These are phyloP conservation scores for Cercospora canescens DNA, from an alignment of 2,329 filamentous ascomycete species.

Conservation along the genomic window DNA sequence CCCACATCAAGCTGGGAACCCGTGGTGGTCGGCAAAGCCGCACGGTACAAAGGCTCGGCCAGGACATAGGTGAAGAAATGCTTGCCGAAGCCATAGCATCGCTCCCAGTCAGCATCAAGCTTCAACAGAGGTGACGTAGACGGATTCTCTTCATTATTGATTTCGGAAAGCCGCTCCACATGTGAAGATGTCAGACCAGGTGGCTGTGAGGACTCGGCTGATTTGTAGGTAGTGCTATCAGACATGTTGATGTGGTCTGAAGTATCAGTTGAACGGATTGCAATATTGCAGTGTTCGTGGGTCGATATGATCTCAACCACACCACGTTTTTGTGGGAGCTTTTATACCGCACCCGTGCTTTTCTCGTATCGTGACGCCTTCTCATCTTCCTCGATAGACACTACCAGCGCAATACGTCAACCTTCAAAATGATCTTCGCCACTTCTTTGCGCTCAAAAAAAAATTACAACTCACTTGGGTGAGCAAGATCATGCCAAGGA, in stretches of 20 bases:
- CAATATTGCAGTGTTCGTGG: not conserved
- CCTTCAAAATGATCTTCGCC: not conserved
- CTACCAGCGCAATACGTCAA: not conserved
- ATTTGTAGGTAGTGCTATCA: not conserved
- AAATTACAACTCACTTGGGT: not conserved
- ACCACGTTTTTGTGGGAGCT: not conserved
- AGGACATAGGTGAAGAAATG: not conserved
- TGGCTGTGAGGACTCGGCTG: not conserved
- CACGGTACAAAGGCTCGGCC: not conserved
- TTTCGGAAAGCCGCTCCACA: not conserved
- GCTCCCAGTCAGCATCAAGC: not conserved
- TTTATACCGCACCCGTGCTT: not conserved
- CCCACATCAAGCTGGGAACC: not conserved
- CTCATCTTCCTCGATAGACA: not conserved
- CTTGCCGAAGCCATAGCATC: not conserved
- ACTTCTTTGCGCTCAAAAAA: not conserved
- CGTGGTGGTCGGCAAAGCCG: not conserved
- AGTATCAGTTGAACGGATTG: not conserved
- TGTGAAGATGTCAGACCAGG: not conserved
- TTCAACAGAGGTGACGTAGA: not conserved
- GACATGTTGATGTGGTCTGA: not conserved
- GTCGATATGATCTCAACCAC: not conserved
- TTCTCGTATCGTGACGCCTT: not conserved
- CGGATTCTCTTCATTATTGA: not conserved
- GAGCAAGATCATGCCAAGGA: not conserved